Evolutionary conservation across 2,329 filamentous ascomycete species (phyloP).

Genomic region (Blastomyces emzantsi): DNA sequence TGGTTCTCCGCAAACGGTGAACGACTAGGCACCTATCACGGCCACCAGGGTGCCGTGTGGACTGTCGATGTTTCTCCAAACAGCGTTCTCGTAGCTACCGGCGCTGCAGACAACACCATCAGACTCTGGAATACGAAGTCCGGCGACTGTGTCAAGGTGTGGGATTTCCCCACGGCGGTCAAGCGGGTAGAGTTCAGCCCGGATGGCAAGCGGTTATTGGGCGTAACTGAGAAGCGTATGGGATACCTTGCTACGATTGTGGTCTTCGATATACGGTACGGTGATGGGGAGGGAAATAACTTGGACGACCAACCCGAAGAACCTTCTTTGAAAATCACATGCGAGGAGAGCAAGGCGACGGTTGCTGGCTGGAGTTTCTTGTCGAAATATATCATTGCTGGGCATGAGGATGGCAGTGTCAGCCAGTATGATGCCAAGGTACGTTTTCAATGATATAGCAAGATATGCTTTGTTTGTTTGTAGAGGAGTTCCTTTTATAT

Average conservation of each 20-base stretch:
- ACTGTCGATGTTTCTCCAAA: constrained; percentile 95
- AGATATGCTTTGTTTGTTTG: background rate
- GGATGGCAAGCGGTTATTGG: constrained; percentile 81
- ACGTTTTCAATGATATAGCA: constrained; percentile 18
- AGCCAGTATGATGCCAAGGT: constrained; percentile 88
- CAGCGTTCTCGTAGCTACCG: constrained; percentile 82
- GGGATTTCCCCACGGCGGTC: constrained; percentile 95
- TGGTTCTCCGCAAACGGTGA: constrained; percentile 99
- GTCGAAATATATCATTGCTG: constrained; percentile 91
- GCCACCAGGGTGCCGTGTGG: constrained; percentile 97
- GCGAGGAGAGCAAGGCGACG: constrained; percentile 92
- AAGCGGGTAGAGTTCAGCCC: constrained; percentile 97
- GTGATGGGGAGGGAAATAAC: constrained; percentile 48
- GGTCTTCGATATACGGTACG: constrained; percentile 79
- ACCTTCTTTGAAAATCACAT: constrained; percentile 76
- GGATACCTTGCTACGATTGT: constrained; percentile 91
- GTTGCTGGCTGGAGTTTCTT: constrained; percentile 96
- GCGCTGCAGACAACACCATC: constrained; percentile 97
- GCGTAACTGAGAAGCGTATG: constrained; percentile 98
- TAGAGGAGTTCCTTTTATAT: background rate
- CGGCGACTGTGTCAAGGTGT: constrained; percentile 87
- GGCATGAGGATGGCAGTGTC: constrained; percentile 91
- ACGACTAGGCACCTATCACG: constrained; percentile 90
- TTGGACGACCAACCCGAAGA: constrained; percentile 73
- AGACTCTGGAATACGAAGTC: constrained; percentile 93